A percentile compares a stretch with the other conserved stretches of the same genome.
Conservation (phyloP, 306 rosid species). For the Mimosa bimucronata region DNA sequence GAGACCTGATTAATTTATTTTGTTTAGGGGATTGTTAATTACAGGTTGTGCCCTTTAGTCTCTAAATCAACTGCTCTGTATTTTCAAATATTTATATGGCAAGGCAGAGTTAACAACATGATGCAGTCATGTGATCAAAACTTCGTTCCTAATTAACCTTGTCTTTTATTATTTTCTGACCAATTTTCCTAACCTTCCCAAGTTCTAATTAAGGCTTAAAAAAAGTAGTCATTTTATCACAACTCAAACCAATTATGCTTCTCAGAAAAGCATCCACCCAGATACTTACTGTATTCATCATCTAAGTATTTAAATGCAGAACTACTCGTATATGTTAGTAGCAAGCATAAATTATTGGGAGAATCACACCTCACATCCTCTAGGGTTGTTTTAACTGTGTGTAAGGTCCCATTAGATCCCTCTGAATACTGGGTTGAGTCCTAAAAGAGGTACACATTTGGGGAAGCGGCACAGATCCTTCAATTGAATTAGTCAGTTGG, state of each 20-base stretch:
- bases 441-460: no score
- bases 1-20: background rate
- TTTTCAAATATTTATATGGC: background rate
- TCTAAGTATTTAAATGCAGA: no score
- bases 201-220: background rate
- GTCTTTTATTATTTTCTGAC: background rate
- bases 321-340: no score
- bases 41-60: background rate
- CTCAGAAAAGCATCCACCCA: background rate
- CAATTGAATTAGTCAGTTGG: no score
- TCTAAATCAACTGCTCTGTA: background rate
- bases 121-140: conserved; percentile 1
- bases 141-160: background rate
- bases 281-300: background rate
- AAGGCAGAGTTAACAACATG: background rate
- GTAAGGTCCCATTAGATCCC: no score
- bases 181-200: background rate
- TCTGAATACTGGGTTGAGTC: background rate
- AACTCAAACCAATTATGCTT: background rate
- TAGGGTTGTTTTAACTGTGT: no score
- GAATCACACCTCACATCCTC: no score
- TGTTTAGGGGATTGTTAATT: background rate
- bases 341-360: no score
- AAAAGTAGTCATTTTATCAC: background rate
- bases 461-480: no score